These are phyloP conservation scores for Arxiozyma heterogenica DNA, from an alignment of 1,139 yeast genomes.

Conservation along the genomic window DNA sequence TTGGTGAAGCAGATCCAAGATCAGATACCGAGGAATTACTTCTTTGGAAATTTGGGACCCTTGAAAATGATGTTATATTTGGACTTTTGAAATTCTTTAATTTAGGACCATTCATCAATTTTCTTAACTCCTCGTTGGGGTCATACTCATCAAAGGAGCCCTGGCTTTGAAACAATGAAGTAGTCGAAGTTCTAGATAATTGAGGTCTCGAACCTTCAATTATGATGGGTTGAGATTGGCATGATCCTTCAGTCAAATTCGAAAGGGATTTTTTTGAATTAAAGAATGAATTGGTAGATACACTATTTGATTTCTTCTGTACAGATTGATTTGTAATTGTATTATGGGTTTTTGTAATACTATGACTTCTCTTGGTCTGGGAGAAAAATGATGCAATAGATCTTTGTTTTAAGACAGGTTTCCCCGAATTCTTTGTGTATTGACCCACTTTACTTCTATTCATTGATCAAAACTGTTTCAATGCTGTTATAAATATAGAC, in stretches of 20 bases:
- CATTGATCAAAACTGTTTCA: not conserved
- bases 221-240: not conserved
- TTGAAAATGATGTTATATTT: slow-evolving; percentile 5
- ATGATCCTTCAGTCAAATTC: not conserved
- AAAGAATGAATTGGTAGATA: not conserved
- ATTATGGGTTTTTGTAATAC: not conserved
- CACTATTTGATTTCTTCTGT: not conserved
- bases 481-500: too few relatives aligned
- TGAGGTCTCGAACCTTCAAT: not conserved
- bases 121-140: slow-evolving; percentile 18
- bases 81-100: slow-evolving; percentile 21
- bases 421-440: not conserved
- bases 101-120: slow-evolving; percentile 16
- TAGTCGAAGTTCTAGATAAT: slow-evolving; percentile 9
- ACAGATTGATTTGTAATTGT: not conserved
- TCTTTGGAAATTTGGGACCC: slow-evolving; percentile 5
- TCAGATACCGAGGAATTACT: slow-evolving; percentile 2
- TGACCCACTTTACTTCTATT: slow-evolving; percentile 1
- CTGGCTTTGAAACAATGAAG: slow-evolving; percentile 14
- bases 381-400: slow-evolving; percentile 12
- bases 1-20: slow-evolving; percentile 5
- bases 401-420: slow-evolving; percentile 5
- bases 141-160: slow-evolving; percentile 30
- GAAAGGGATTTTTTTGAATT: not conserved
- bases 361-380: slow-evolving; percentile 4